Conservation (phyloP, 768 basidiomycete species). For the Xerocomellus intermedius region DNA sequence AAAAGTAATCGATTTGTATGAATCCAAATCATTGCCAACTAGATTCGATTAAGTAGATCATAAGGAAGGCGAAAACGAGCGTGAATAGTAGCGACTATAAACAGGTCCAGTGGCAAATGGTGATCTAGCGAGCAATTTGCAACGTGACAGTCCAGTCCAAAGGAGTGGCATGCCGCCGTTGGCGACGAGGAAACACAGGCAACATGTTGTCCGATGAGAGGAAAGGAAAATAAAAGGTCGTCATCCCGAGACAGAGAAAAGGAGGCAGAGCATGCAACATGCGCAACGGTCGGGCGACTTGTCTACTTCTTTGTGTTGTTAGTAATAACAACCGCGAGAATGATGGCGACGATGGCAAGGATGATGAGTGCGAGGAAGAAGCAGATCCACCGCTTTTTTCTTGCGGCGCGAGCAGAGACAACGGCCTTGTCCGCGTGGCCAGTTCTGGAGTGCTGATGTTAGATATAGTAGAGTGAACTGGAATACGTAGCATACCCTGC, state of each 20-base stretch:
- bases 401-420: conserved; percentile 78
- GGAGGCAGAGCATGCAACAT: not conserved
- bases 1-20: conserved; percentile 10
- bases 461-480: not conserved
- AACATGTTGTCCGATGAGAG: conserved; percentile 12
- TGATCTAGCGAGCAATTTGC: conserved; percentile 15
- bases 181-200: conserved; percentile 2
- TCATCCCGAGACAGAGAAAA: not conserved
- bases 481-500: conserved; percentile 55
- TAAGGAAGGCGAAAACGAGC: conserved; percentile 22
- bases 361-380: conserved; percentile 72
- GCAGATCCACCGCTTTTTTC: conserved; percentile 98
- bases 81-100: conserved; percentile 5
- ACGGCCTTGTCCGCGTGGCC: conserved; percentile 87
- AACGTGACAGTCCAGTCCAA: conserved; percentile 18
- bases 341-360: conserved; percentile 62
- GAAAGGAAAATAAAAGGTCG: not conserved
- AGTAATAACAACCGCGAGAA: conserved; percentile 56
- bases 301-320: conserved; percentile 40
- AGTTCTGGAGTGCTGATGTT: conserved; percentile 45
- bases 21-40: conserved; percentile 19
- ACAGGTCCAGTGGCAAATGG: not conserved
- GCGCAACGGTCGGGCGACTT: not conserved
- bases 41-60: conserved; percentile 29
- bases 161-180: conserved; percentile 17